Conservation (phyloP, 1,284 basidiomycete species). For the Naganishia liquefaciens region DNA sequence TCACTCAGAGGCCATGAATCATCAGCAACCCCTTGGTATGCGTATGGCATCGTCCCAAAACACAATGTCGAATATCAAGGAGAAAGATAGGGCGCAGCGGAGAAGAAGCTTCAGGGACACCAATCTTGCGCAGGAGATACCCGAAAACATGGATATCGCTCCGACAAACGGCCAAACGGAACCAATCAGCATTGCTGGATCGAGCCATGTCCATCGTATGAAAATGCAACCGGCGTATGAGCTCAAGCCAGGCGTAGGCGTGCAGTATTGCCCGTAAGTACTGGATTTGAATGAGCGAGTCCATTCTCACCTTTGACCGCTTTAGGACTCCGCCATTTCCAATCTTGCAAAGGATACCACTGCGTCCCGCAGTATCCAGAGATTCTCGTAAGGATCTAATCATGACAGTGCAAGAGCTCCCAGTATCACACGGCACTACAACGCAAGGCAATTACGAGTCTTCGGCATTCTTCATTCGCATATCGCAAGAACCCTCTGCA, state of each 20-base stretch:
- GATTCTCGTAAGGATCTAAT: constrained; percentile 33
- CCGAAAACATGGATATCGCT: not conserved
- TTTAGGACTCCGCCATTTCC: constrained; percentile 21
- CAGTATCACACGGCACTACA: constrained; percentile 49
- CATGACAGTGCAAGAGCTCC: constrained; percentile 45
- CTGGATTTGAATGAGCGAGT: no score
- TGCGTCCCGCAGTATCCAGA: not conserved
- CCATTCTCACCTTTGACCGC: no score
- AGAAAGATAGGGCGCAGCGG: not conserved
- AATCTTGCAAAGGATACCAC: constrained; percentile 20
- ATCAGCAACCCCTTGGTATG: not conserved
- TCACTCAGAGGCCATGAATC: no score
- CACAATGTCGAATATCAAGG: not conserved
- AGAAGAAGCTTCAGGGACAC: not conserved
- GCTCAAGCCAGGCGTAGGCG: constrained; percentile 28
- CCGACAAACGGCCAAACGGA: not conserved
- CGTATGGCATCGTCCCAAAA: constrained; percentile 9
- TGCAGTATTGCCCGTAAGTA: constrained; percentile 35
- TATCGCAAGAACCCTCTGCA: constrained; percentile 37
- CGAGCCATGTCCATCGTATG: no score
- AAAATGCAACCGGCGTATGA: constrained; percentile 15
- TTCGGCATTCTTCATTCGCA: constrained; percentile 50
- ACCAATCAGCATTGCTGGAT: not conserved
- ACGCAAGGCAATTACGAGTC: constrained; percentile 48
- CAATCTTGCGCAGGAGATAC: not conserved